phyloP scores from a whole-genome alignment of 2,329 filamentous ascomycete genomes.

The Leptographium flavum region DNA sequence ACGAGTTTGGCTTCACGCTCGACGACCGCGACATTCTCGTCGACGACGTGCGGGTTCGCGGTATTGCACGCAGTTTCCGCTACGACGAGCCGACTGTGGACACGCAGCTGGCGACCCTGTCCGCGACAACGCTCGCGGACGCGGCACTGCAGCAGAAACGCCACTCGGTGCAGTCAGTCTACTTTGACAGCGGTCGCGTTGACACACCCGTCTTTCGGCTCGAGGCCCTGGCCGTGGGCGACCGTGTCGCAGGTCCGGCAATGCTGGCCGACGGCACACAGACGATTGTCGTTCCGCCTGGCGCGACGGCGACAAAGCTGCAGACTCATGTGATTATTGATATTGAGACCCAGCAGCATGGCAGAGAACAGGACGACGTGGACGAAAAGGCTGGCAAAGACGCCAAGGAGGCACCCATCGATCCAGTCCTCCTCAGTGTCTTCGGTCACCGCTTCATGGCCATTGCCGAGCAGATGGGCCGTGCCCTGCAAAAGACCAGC shows the following conservation, averaged over 20 bases:
- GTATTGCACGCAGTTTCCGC: constrained; percentile 37
- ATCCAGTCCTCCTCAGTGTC: constrained; percentile 55
- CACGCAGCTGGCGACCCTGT: constrained; percentile 40
- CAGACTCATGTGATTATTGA: constrained; percentile 60
- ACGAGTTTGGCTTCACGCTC: constrained; percentile 58
- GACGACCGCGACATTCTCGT: constrained; percentile 58
- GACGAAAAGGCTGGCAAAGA: not conserved
- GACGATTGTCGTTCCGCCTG: constrained; percentile 55
- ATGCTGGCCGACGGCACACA: constrained; percentile 54
- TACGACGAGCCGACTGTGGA: too few species aligned
- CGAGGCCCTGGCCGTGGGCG: constrained; percentile 43
- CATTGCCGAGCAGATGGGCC: constrained; percentile 45
- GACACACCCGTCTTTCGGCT: constrained; percentile 55
- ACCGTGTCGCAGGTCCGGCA: constrained; percentile 42
- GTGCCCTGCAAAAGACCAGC: constrained; percentile 65
- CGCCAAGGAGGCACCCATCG: constrained; percentile 27
- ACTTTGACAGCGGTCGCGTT: constrained; percentile 3
- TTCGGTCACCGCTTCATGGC: constrained; percentile 76
- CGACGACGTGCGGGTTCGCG: constrained; percentile 55
- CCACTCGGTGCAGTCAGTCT: not conserved
- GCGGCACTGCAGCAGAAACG: constrained; percentile 31
- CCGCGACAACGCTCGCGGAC: constrained; percentile 64
- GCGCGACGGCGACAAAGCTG: constrained; percentile 46
- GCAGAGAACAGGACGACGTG: not conserved
- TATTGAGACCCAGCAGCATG: not conserved